Evolutionary conservation across 768 basidiomycete genomes (phyloP).

Genomic region (Lactarius psammicola): DNA sequence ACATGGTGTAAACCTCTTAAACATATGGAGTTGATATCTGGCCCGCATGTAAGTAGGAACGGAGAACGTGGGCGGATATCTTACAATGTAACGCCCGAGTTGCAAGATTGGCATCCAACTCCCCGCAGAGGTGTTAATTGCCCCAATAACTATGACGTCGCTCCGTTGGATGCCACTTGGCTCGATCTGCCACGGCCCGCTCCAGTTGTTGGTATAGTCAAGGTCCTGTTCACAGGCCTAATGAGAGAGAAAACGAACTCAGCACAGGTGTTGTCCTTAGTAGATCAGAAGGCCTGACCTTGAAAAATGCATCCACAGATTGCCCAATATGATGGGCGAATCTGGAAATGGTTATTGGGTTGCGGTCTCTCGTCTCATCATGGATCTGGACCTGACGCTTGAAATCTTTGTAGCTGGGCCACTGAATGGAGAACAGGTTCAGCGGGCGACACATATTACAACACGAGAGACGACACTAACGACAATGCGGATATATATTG

Average conservation of each 20-base stretch:
- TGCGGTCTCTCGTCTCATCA: conserved; percentile 1
- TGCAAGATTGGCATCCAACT: conserved; percentile 26
- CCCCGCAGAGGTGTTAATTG: conserved; percentile 7
- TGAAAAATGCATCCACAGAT: conserved; percentile 16
- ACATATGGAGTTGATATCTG: not conserved
- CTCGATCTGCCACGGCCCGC: not conserved
- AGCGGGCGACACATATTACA: not conserved
- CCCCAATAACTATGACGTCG: conserved; percentile 10
- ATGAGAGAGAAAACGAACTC: not conserved
- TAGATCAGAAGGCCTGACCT: not conserved
- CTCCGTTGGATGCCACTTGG: not conserved
- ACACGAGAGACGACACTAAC: conserved; percentile 5
- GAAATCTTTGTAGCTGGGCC: conserved; percentile 17
- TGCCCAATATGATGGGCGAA: conserved; percentile 15
- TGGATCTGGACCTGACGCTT: conserved; percentile 10
- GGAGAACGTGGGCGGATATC: not conserved
- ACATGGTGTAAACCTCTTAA: not conserved
- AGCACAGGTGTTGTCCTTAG: not conserved
- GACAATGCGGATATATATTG: conserved; percentile 12
- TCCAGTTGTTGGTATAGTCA: not conserved
- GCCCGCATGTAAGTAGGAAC: not conserved
- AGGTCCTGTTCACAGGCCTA: not conserved
- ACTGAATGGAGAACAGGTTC: not conserved
- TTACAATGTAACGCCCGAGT: conserved; percentile 4
- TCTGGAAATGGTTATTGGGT: conserved; percentile 4